Percentiles rank a stretch among this genome's conserved stretches.
Evolutionary conservation across 2,329 filamentous ascomycete genomes (phyloP).

Genomic region (Aspergillus hortae): DNA sequence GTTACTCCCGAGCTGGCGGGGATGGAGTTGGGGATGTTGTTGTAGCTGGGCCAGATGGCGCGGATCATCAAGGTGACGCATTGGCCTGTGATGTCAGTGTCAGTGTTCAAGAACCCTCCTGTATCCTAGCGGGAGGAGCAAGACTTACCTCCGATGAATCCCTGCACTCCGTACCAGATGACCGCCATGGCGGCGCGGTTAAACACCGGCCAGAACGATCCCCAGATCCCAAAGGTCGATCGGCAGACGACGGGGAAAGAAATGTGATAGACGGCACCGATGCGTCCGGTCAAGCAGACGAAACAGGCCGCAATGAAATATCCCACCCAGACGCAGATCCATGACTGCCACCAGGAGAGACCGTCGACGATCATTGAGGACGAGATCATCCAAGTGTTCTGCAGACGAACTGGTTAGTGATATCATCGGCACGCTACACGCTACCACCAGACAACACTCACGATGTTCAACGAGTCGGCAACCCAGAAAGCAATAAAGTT

Average conservation of each 20-base stretch:
- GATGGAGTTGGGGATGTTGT: slow-evolving; percentile 65
- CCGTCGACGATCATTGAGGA: slow-evolving; percentile 75
- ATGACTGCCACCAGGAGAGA: slow-evolving; percentile 87
- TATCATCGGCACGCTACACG: not conserved
- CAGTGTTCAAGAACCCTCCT: not conserved
- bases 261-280: slow-evolving; percentile 84
- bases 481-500: slow-evolving; percentile 90
- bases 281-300: slow-evolving; percentile 73
- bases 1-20: slow-evolving; percentile 63
- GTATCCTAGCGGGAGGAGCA: not conserved
- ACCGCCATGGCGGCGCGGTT: slow-evolving; percentile 86
- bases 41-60: slow-evolving; percentile 67
- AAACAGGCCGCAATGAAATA: slow-evolving; percentile 75
- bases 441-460: slow-evolving; percentile 22
- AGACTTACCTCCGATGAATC: slow-evolving; percentile 66
- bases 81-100: slow-evolving; percentile 46
- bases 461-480: slow-evolving; percentile 78
- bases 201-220: slow-evolving; percentile 81
- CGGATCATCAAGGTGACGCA: slow-evolving; percentile 89
- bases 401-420: not conserved
- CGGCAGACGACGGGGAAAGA: slow-evolving; percentile 79
- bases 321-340: slow-evolving; percentile 83
- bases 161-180: slow-evolving; percentile 75
- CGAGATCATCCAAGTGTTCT: slow-evolving; percentile 92
- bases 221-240: slow-evolving; percentile 84